Evolutionary conservation across 345 rosid species (phyloP), one percentile per base, ranked within the genome.

Genomic region (Gynandropsis gynandra): DNA sequence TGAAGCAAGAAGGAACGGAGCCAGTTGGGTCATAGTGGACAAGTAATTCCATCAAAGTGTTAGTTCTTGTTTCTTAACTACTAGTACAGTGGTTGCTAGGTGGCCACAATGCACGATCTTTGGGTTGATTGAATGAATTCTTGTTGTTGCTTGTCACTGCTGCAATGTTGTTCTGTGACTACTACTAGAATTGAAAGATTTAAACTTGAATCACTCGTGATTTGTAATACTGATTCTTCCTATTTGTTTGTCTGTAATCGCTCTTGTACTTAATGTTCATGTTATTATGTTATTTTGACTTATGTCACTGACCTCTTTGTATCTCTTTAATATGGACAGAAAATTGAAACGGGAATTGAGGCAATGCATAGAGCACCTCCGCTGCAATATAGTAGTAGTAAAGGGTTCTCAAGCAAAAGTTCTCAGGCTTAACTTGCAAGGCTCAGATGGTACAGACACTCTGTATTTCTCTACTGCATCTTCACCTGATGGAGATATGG

Each of bases 21-120:
- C 83, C 82, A 77, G 68, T 74, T 83, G 92, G 92, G 80, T 83
- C 72, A 55, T 83, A 68, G 64, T 83, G 86, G 83, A 83, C 84
- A 83, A 80, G 92, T 83, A 83, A 83, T 74, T 75, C 70, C 57
- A 68, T 61, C 65, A 63, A 64, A 42, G 86, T 80, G 74, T 71
- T 83, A 59, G 72, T 77, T 72, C 76, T 72, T 66, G 49, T 73
- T 73, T 76, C 81, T 58, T 38, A 64, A 37, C 72, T 63, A 42
- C 68, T 61, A 52, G 57, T 52, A 42, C 42, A 54, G 58, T 44
- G 45, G 52, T 44, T 50, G 58, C 54, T 60, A 62, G 68, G 29
- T 24, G 29, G 29, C 29, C 29, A 24, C 29, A 24, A 24, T 2
- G 29, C 29, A 24, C 5, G 29, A 24, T 24, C 2, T 2, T 24